Evolutionary conservation across 441 rosid species (phyloP).

Genomic region (Raphanus hybrid): DNA sequence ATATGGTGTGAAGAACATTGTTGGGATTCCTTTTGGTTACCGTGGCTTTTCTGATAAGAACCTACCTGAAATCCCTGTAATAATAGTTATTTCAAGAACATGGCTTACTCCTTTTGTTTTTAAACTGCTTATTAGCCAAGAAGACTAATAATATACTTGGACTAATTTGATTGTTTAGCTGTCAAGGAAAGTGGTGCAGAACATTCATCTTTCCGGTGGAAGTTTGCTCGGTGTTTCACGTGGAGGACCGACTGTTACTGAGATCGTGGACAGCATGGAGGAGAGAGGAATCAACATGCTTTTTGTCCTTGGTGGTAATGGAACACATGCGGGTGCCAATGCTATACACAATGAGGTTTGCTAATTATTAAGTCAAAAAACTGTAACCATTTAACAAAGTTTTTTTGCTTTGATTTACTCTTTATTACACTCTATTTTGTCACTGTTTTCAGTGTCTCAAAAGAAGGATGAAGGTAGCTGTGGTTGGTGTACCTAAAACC

Average conservation of each 20-base stretch:
- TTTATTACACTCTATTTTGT: background rate
- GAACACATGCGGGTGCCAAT: constrained; percentile 98
- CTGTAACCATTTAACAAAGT: background rate
- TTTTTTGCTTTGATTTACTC: background rate
- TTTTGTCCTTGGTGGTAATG: constrained; percentile 94
- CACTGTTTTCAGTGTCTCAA: constrained; percentile 60
- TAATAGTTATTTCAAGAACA: constrained; percentile 37
- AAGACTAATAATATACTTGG: background rate
- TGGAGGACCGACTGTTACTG: constrained; percentile 74
- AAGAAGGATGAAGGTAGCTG: constrained; percentile 74
- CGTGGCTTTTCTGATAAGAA: constrained; percentile 81
- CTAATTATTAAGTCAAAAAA: constrained; percentile 6
- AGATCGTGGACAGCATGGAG: constrained; percentile 85
- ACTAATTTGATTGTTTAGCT: constrained; percentile 53
- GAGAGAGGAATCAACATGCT: constrained; percentile 97
- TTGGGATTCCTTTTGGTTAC: constrained; percentile 95
- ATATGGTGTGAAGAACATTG: constrained; percentile 89
- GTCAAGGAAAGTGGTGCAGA: constrained; percentile 91
- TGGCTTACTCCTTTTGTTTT: background rate
- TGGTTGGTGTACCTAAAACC: constrained; percentile 97
- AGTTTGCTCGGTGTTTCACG: constrained; percentile 98
- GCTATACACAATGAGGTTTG: constrained; percentile 95
- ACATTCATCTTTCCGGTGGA: constrained; percentile 96
- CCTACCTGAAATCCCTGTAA: constrained; percentile 78
- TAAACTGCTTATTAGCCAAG: background rate